phyloP scores from a whole-genome alignment of 1,139 yeast species.

The Ogataea hybrid region DNA sequence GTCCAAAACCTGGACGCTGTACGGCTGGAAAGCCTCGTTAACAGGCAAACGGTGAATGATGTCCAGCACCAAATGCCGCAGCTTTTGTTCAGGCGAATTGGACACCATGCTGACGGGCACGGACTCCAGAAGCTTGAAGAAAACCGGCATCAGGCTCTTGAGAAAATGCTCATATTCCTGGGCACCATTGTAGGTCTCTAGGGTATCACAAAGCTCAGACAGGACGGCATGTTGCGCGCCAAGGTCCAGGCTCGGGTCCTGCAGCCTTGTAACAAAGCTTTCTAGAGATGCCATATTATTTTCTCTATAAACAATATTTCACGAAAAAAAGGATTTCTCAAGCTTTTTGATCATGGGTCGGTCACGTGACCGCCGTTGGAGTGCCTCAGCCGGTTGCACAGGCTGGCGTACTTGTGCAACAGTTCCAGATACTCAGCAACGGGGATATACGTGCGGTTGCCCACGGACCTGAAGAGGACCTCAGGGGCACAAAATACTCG shows the following conservation, averaged over 20 bases:
- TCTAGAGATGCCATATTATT: conserved; percentile 11
- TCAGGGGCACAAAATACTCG: conserved; percentile 18
- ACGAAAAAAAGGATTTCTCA: conserved; percentile 8
- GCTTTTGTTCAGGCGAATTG: conserved; percentile 65
- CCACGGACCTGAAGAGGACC: conserved; percentile 13
- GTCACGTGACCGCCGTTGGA: conserved; percentile 26
- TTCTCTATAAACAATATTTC: conserved; percentile 9
- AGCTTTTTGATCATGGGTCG: conserved; percentile 20
- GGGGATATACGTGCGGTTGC: conserved; percentile 13
- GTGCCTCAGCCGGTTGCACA: conserved; percentile 9
- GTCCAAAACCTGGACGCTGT: conserved; percentile 60
- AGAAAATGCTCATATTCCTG: conserved; percentile 75
- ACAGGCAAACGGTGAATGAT: conserved; percentile 78
- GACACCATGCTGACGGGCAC: conserved; percentile 73
- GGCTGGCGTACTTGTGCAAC: conserved; percentile 13
- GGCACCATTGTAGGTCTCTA: conserved; percentile 79
- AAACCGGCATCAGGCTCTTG: conserved; percentile 58
- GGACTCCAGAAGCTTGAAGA: conserved; percentile 55
- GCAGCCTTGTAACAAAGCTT: conserved; percentile 40
- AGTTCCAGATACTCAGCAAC: conserved; percentile 16
- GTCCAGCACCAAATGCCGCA: conserved; percentile 75
- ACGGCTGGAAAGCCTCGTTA: conserved; percentile 79
- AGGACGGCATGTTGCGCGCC: conserved; percentile 63
- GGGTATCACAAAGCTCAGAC: conserved; percentile 80
- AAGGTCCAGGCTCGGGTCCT: conserved; percentile 51